These are phyloP conservation scores for Diaporthe humulicola DNA, from an alignment of 2,329 filamentous ascomycete species.

Conservation along the genomic window DNA sequence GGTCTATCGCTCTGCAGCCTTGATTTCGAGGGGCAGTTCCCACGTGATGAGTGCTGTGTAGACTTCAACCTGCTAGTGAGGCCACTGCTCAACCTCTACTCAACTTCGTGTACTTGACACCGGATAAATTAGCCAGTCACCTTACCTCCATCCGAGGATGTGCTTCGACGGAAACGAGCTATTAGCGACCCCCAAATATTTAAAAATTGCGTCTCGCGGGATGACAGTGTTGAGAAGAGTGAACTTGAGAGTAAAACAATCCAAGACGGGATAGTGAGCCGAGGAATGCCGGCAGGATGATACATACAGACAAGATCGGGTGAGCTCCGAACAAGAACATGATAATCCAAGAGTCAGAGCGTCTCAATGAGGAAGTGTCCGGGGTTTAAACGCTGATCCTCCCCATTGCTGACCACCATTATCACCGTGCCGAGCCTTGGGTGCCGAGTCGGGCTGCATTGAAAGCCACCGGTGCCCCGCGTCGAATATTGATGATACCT, in stretches of 20 bases:
- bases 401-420: neutral
- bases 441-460: too few species aligned
- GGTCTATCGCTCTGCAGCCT: neutral
- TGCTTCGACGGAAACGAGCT: too few species aligned
- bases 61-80: neutral
- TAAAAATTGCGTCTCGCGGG: too few species aligned
- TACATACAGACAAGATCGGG: too few species aligned
- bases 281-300: neutral
- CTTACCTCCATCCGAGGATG: too few species aligned
- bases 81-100: neutral
- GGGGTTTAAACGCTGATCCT: neutral
- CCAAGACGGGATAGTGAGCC: neutral
- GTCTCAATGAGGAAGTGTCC: neutral
- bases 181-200: too few species aligned
- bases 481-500: neutral
- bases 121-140: neutral
- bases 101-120: neutral
- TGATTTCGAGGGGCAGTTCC: neutral
- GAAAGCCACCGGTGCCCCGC: neutral
- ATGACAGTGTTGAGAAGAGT: too few species aligned
- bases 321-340: too few species aligned
- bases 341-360: neutral
- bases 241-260: too few species aligned
- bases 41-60: neutral
- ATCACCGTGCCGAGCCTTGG: neutral